Percentiles rank a stretch among this genome's conserved stretches.
Evolutionary conservation across 164 flowering plant genomes (phyloP).

Genomic region (Aristolochia californica): DNA sequence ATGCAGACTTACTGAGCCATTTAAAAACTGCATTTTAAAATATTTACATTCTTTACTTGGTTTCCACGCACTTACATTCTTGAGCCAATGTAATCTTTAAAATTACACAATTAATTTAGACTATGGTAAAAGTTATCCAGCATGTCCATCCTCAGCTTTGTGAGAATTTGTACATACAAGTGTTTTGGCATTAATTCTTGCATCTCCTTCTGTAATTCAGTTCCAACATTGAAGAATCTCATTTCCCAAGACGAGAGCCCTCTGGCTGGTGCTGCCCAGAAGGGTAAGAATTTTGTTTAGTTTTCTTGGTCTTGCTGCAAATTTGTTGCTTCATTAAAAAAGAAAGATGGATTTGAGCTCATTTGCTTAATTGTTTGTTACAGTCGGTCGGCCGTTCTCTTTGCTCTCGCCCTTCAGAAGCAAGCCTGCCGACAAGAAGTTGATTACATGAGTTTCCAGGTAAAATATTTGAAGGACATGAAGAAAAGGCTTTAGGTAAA

Average conservation of each 20-base stretch:
- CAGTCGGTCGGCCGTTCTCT: conserved; percentile 78
- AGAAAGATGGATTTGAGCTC: neutral
- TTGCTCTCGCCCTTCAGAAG: conserved; percentile 75
- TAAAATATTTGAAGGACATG: neutral
- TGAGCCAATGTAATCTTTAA: too few species aligned
- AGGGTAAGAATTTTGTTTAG: conserved; percentile 33
- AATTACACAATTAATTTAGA: too few species aligned
- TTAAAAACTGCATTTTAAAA: too few species aligned
- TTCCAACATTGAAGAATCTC: conserved; percentile 64
- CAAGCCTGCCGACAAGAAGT: conserved; percentile 66
- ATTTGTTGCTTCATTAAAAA: too few species aligned
- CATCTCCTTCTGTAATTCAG: conserved; percentile 23
- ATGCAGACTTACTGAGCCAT: too few species aligned
- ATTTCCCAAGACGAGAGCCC: conserved; percentile 72
- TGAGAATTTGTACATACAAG: too few species aligned
- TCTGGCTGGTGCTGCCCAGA: conserved; percentile 28
- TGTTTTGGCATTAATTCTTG: neutral
- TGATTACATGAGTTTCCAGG: conserved; percentile 15
- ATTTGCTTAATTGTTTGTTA: conserved; percentile 8
- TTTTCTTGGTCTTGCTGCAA: neutral
- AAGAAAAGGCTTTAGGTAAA: neutral
- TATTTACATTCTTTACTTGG: too few species aligned
- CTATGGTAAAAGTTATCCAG: too few species aligned
- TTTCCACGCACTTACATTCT: too few species aligned
- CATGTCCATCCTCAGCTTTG: too few species aligned